Conservation (phyloP, 192 early-diverging fungal species). For the Funneliformis mosseae region DNA sequence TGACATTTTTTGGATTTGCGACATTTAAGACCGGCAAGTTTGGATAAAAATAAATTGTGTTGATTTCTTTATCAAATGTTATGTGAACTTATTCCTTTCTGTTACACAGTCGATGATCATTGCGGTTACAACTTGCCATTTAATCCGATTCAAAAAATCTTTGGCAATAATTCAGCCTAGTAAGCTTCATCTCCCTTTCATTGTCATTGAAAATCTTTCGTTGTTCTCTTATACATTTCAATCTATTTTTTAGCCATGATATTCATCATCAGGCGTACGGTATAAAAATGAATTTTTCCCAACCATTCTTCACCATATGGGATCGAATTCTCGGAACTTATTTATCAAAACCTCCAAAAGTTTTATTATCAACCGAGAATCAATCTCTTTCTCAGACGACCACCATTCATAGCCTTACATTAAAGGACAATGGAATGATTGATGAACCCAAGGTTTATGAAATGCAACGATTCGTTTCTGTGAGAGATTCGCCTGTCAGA, state of each 20-base stretch:
- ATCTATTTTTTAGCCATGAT: conserved; percentile 46
- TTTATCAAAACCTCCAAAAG: conserved; percentile 38
- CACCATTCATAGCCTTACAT: not conserved
- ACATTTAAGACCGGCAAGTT: conserved; percentile 67
- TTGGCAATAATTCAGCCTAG: conserved; percentile 74
- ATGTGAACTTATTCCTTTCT: not conserved
- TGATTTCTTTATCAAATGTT: not conserved
- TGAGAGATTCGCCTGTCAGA: not conserved
- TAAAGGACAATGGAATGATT: not conserved
- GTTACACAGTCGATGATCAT: conserved; percentile 71
- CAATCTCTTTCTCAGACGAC: not conserved
- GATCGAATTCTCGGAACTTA: conserved; percentile 72
- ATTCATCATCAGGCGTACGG: conserved; percentile 62
- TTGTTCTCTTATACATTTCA: not conserved
- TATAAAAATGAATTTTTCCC: conserved; percentile 61
- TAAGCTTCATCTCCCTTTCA: conserved; percentile 45
- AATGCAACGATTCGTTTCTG: not conserved
- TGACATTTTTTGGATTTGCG: conserved; percentile 71
- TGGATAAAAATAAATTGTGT: not conserved
- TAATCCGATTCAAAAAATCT: conserved; percentile 68
- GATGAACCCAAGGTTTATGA: not conserved
- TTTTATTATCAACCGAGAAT: conserved; percentile 32
- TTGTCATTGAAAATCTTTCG: not conserved
- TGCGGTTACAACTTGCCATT: conserved; percentile 79
- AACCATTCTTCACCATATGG: conserved; percentile 84